Evolutionary conservation across 306 rosid species (phyloP).

Genomic region (Luffa aegyptiaca): DNA sequence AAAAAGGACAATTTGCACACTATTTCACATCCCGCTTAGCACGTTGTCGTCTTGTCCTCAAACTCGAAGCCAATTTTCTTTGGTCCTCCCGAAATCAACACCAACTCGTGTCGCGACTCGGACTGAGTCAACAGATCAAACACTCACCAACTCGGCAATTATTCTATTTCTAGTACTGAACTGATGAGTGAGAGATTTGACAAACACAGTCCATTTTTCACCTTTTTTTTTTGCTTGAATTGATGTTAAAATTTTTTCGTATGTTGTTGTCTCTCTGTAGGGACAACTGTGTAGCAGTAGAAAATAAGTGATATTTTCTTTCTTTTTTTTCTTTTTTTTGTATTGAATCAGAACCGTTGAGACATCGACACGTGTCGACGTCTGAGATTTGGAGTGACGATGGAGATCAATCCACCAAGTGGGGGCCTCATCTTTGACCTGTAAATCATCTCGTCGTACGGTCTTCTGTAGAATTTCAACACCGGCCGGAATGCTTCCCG

Average conservation of each 20-base stretch:
- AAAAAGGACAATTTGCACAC: conserved; percentile 35
- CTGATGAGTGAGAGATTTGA: background rate
- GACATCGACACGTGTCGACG: conserved; percentile 85
- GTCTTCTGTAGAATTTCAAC: conserved; percentile 64
- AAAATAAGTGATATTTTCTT: background rate
- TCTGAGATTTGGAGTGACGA: conserved; percentile 66
- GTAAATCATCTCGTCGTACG: conserved; percentile 86
- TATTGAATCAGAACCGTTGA: conserved; percentile 55
- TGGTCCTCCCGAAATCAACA: conserved; percentile 1
- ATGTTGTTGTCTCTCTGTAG: background rate
- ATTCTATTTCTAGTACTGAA: conserved; percentile 22
- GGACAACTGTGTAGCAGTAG: background rate
- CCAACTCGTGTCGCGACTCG: conserved; percentile 34
- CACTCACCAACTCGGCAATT: conserved; percentile 21
- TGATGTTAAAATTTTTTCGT: background rate
- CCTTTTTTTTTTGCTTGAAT: background rate
- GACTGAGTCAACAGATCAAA: conserved; percentile 11
- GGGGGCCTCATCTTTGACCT: conserved; percentile 98
- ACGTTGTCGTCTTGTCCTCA: conserved; percentile 37
- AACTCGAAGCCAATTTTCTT: background rate
- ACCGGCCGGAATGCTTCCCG: conserved; percentile 63
- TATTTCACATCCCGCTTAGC: conserved; percentile 48
- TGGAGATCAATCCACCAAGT: conserved; percentile 90
- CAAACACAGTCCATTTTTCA: background rate
- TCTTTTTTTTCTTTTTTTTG: background rate